These are phyloP conservation scores for Saccharomyces mikatae DNA, from an alignment of 805 yeast genomes.

Conservation along the genomic window DNA sequence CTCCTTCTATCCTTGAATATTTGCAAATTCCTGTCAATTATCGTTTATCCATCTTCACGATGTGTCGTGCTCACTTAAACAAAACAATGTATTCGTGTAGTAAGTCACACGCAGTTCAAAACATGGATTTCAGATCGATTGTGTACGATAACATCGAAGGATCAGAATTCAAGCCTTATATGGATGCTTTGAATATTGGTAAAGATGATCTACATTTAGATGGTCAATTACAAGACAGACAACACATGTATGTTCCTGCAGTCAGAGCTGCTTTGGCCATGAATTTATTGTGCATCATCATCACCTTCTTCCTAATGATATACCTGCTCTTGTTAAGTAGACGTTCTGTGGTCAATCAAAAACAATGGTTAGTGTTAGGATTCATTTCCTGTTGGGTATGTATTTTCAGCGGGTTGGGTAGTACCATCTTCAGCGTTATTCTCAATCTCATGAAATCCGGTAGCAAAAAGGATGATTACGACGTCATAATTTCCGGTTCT, in stretches of 20 bases:
- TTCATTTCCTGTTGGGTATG: constrained; percentile 11
- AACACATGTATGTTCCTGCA: constrained; percentile 29
- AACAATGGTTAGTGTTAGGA: background rate
- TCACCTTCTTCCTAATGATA: constrained; percentile 17
- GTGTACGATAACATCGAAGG: constrained; percentile 22
- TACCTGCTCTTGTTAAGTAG: constrained; percentile 4
- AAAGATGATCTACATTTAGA: constrained; percentile 23
- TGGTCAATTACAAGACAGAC: constrained; percentile 24
- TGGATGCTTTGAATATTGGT: constrained; percentile 21
- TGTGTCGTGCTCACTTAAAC: constrained; percentile 20
- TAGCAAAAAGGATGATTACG: constrained; percentile 24
- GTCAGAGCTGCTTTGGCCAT: constrained; percentile 26
- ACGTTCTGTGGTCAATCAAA: constrained; percentile 3
- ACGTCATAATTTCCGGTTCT: constrained; percentile 20
- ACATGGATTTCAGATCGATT: constrained; percentile 26
- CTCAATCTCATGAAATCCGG: constrained; percentile 27
- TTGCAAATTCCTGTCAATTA: constrained; percentile 23
- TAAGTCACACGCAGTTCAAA: constrained; percentile 28
- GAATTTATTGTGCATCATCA: constrained; percentile 20
- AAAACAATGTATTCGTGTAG: constrained; percentile 20
- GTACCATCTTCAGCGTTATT: constrained; percentile 23
- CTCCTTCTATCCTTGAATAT: constrained; percentile 21
- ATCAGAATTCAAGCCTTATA: constrained; percentile 27
- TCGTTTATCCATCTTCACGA: constrained; percentile 25
- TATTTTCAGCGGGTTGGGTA: constrained; percentile 24